Percentiles rank a stretch among this genome's conserved stretches.
Evolutionary conservation across 352 stramenopile species (phyloP).

Genomic region (Phytopythium delawarense): DNA sequence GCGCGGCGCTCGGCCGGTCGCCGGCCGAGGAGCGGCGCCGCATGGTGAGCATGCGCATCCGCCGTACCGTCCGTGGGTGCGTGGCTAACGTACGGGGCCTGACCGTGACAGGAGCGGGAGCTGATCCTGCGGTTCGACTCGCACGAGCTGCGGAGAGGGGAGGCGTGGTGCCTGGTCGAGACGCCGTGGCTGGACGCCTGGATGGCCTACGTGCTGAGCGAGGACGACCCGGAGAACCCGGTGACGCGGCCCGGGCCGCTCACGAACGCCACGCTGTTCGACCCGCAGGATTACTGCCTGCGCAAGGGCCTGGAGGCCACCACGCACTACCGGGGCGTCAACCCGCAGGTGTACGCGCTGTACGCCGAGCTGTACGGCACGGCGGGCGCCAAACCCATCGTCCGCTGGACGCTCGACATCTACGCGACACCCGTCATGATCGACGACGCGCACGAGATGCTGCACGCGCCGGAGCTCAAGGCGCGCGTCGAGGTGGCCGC

Average conservation of each 20-base stretch:
- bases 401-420: slow-evolving; percentile 71
- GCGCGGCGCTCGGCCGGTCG: slow-evolving; percentile 15
- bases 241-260: slow-evolving; percentile 50
- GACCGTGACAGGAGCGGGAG: slow-evolving; percentile 53
- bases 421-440: slow-evolving; percentile 76
- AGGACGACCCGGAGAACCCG: slow-evolving; percentile 48
- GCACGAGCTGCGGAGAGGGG: slow-evolving; percentile 50
- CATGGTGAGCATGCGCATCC: slow-evolving; percentile 14
- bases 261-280: slow-evolving; percentile 72
- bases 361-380: slow-evolving; percentile 77
- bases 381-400: slow-evolving; percentile 58
- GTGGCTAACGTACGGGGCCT: too few relatives aligned
- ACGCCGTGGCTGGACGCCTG: slow-evolving; percentile 75
- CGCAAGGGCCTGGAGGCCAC: slow-evolving; percentile 54
- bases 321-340: slow-evolving; percentile 77
- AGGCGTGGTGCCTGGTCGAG: slow-evolving; percentile 79
- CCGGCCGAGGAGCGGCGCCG: slow-evolving; percentile 21
- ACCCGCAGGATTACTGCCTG: slow-evolving; percentile 61
- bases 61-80: too few relatives aligned
- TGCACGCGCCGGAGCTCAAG: slow-evolving; percentile 55
- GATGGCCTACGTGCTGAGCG: slow-evolving; percentile 75
- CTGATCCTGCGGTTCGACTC: slow-evolving; percentile 68
- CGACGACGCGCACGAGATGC: slow-evolving; percentile 71
- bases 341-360: slow-evolving; percentile 71
- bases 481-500: slow-evolving; percentile 58